Percentiles rank a stretch among this genome's conserved stretches.
phyloP scores from a whole-genome alignment of 1,284 basidiomycete species.

The Veloboletus limbatus region DNA sequence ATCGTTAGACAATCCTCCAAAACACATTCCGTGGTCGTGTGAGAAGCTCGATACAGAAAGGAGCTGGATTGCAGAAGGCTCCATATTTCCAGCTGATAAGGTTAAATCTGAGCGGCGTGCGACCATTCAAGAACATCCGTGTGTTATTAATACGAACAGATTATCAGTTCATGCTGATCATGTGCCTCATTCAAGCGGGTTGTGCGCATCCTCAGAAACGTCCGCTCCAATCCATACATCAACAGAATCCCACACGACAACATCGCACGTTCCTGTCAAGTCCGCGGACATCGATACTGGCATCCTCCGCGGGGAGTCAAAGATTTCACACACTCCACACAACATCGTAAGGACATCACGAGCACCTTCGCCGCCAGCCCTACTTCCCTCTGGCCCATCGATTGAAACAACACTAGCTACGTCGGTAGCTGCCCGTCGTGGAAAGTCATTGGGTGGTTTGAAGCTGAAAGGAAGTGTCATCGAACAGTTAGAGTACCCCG shows the following conservation, averaged over 20 bases:
- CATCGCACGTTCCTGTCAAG: conserved; percentile 5
- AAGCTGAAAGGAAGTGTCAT: conserved; percentile 32
- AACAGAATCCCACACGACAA: conserved; percentile 3
- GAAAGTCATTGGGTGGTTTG: conserved; percentile 46
- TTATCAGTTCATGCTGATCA: neutral
- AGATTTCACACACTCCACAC: neutral
- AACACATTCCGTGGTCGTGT: conserved; percentile 46
- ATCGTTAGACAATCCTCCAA: conserved; percentile 36
- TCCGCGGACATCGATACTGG: conserved; percentile 9
- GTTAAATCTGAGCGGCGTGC: conserved; percentile 31
- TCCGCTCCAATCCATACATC: neutral
- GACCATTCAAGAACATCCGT: conserved; percentile 7
- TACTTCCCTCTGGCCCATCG: neutral
- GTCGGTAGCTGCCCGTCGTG: conserved; percentile 50
- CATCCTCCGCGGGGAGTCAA: conserved; percentile 10
- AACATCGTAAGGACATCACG: conserved; percentile 4
- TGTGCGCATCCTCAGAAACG: conserved; percentile 1
- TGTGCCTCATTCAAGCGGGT: conserved; percentile 1
- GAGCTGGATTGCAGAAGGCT: conserved; percentile 53
- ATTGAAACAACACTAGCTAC: conserved; percentile 1
- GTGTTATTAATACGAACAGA: conserved; percentile 1
- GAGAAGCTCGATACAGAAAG: conserved; percentile 29
- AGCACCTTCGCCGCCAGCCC: neutral
- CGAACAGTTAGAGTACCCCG: conserved; percentile 45
- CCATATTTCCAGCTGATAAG: conserved; percentile 42